Percentiles rank a stretch among this genome's conserved stretches.
Conservation (phyloP, 2,329 filamentous ascomycete species). For the Cyphellophora europaea region DNA sequence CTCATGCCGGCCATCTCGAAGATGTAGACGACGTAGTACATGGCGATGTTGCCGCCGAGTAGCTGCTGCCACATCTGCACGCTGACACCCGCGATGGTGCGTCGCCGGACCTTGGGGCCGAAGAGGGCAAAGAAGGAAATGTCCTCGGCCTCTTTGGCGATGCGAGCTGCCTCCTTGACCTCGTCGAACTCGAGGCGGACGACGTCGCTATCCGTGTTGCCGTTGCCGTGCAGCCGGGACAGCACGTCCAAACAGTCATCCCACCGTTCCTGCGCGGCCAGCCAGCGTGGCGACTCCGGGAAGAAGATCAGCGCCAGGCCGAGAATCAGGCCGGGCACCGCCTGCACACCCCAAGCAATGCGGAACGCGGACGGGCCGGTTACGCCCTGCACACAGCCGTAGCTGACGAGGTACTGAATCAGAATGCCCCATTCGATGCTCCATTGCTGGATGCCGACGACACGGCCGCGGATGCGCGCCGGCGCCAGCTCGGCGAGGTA, state of each 20-base stretch:
- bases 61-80: slow-evolving; percentile 51
- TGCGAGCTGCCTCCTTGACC: slow-evolving; percentile 14
- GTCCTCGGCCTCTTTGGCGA: slow-evolving; percentile 25
- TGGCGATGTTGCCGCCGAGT: slow-evolving; percentile 48
- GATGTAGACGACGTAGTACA: slow-evolving; percentile 53
- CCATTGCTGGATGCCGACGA: slow-evolving; percentile 1
- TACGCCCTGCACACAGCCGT: not conserved
- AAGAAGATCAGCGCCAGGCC: slow-evolving; percentile 52
- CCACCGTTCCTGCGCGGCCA: slow-evolving; percentile 51
- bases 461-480: slow-evolving; percentile 29
- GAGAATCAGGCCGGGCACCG: slow-evolving; percentile 57
- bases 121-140: slow-evolving; percentile 33
- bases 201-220: slow-evolving; percentile 22
- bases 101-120: slow-evolving; percentile 38
- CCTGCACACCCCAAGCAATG: slow-evolving; percentile 43
- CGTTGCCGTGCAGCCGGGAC: slow-evolving; percentile 52
- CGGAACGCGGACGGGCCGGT: slow-evolving; percentile 35
- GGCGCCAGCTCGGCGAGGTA: slow-evolving; percentile 48
- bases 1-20: slow-evolving; percentile 50
- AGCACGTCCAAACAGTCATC: slow-evolving; percentile 58
- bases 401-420: slow-evolving; percentile 53
- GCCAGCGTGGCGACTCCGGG: slow-evolving; percentile 26
- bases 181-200: slow-evolving; percentile 23
- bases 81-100: slow-evolving; percentile 42
- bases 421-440: slow-evolving; percentile 21